Conservation (phyloP, 1,284 basidiomycete species). For the Ceratobasidium sp. region DNA sequence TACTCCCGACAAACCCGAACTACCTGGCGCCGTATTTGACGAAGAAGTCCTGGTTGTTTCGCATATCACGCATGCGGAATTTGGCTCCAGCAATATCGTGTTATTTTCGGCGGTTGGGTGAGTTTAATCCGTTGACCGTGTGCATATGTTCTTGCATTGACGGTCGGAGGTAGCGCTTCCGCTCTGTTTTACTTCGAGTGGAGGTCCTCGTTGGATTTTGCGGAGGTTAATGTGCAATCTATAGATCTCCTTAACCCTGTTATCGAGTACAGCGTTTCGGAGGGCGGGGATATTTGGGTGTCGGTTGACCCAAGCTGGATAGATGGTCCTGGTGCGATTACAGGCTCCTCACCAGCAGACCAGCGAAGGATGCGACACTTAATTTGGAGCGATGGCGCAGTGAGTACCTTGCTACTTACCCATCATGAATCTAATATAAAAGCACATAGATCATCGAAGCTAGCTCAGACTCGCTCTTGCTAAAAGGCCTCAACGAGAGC, state of each 20-base stretch:
- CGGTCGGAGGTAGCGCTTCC: constrained; percentile 62
- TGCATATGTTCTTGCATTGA: not conserved
- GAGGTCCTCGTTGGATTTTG: constrained; percentile 20
- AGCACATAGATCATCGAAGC: constrained; percentile 17
- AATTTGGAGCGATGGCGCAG: constrained; percentile 40
- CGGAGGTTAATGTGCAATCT: constrained; percentile 17
- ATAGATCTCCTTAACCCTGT: constrained; percentile 46
- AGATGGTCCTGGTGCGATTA: not conserved
- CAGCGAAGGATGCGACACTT: constrained; percentile 26
- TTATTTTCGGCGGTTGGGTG: constrained; percentile 77
- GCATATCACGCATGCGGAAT: constrained; percentile 58
- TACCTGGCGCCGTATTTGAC: constrained; percentile 10
- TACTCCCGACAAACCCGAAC: constrained; percentile 33
- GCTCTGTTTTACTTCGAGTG: constrained; percentile 68
- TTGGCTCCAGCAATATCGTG: constrained; percentile 56
- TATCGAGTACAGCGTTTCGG: constrained; percentile 45
- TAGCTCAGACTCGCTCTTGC: constrained; percentile 25
- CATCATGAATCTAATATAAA: too few species aligned
- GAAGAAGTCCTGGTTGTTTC: constrained; percentile 64
- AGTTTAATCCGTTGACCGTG: constrained; percentile 46
- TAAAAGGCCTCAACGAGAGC: constrained; percentile 43
- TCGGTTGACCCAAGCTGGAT: constrained; percentile 46
- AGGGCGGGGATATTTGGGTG: constrained; percentile 43
- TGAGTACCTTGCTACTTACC: constrained; percentile 18
- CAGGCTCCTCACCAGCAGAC: not conserved